phyloP scores from a whole-genome alignment of 768 basidiomycete species.

The Boletus reticuloceps region DNA sequence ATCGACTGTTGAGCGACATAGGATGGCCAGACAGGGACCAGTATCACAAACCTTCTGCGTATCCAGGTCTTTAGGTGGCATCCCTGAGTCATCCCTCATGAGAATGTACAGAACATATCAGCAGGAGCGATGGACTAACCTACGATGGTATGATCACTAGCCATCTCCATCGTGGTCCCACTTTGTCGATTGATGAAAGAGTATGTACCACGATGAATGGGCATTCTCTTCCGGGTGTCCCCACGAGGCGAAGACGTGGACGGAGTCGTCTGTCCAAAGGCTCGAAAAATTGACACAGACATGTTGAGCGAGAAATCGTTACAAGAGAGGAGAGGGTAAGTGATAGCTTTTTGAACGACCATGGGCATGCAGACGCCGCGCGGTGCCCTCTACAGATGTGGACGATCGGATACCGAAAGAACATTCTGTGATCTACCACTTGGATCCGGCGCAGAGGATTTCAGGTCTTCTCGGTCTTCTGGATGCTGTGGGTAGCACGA shows the following conservation, averaged over 20 bases:
- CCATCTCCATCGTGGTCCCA: slow-evolving; percentile 31
- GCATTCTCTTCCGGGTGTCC: slow-evolving; percentile 18
- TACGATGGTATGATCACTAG: slow-evolving; percentile 20
- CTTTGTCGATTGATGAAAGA: slow-evolving; percentile 32
- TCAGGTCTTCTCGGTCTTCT: slow-evolving; percentile 18
- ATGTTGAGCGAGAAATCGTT: slow-evolving; percentile 8
- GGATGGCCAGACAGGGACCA: not conserved
- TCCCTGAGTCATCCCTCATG: slow-evolving; percentile 17
- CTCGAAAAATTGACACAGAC: slow-evolving; percentile 22
- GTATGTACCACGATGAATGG: slow-evolving; percentile 32
- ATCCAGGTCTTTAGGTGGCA: slow-evolving; percentile 29
- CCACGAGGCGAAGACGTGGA: slow-evolving; percentile 12
- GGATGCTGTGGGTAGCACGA: slow-evolving; percentile 10
- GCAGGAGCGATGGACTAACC: slow-evolving; percentile 12
- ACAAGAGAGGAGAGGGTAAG: not conserved
- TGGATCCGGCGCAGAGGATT: slow-evolving; percentile 2
- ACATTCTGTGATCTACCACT: slow-evolving; percentile 9
- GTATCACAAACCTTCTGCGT: slow-evolving; percentile 23
- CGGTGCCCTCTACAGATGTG: slow-evolving; percentile 2
- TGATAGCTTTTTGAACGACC: slow-evolving; percentile 15
- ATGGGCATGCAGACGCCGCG: slow-evolving; percentile 18
- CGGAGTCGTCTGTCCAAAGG: slow-evolving; percentile 12
- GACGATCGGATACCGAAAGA: slow-evolving; percentile 8
- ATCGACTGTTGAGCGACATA: not conserved
- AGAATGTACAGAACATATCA: not conserved